Percentiles rank a stretch among this genome's conserved stretches.
phyloP scores from a whole-genome alignment of 192 early-diverging fungal species.

The Obelidium mucronatum region DNA sequence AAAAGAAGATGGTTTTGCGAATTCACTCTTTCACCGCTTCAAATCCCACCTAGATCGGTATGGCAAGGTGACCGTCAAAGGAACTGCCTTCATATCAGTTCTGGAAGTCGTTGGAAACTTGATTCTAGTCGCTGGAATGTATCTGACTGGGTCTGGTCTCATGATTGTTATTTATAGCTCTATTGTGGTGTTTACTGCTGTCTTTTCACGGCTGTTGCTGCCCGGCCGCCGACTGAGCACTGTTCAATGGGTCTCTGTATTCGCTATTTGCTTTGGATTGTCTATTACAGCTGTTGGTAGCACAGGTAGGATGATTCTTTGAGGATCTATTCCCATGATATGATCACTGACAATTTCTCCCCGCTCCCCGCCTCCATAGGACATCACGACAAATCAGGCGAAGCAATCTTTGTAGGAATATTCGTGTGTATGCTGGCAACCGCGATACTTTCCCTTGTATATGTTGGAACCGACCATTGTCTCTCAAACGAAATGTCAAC shows the following conservation, averaged over 20 bases:
- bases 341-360: constrained; percentile 7
- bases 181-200: constrained; percentile 51
- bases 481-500: constrained; percentile 23
- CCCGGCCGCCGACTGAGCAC: constrained; percentile 8
- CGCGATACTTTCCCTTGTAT: constrained; percentile 49
- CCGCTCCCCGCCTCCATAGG: background rate
- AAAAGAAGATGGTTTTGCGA: too few relatives aligned
- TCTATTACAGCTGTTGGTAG: constrained; percentile 43
- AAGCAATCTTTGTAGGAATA: constrained; percentile 39
- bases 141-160: constrained; percentile 33
- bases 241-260: constrained; percentile 44
- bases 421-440: constrained; percentile 52
- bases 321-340: too few relatives aligned
- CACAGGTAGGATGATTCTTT: constrained; percentile 11
- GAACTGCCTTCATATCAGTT: constrained; percentile 9
- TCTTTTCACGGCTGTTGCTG: constrained; percentile 40
- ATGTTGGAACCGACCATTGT: constrained; percentile 53
- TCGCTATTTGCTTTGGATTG: constrained; percentile 48
- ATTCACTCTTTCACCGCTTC: background rate
- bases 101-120: constrained; percentile 33
- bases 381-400: constrained; percentile 9
- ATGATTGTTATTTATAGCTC: constrained; percentile 46
- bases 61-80: constrained; percentile 12
- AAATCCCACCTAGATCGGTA: constrained; percentile 2
- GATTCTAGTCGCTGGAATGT: constrained; percentile 31